Conservation (phyloP, 768 basidiomycete species). For the Tulasnella sp. region DNA sequence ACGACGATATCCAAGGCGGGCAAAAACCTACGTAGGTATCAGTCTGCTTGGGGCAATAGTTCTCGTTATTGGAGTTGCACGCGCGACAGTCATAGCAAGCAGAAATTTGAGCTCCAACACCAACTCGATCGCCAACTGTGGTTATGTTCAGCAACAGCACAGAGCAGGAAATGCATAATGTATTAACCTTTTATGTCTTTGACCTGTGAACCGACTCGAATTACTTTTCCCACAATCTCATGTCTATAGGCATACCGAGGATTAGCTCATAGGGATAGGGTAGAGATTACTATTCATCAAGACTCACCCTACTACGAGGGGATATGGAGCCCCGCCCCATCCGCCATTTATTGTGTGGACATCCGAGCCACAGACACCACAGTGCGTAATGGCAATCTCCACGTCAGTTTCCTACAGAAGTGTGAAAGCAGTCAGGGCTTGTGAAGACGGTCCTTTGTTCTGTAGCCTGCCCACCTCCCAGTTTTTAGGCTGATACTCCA, state of each 20-base stretch:
- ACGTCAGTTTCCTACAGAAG: conserved; percentile 45
- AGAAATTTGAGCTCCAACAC: conserved; percentile 40
- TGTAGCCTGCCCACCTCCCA: too few species aligned
- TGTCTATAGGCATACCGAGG: conserved; percentile 28
- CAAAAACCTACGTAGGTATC: conserved; percentile 30
- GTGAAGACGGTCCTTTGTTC: too few species aligned
- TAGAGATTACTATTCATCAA: background rate
- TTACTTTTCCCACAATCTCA: conserved; percentile 44
- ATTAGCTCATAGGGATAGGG: background rate
- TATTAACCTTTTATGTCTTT: conserved; percentile 33
- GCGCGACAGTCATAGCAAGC: conserved; percentile 38
- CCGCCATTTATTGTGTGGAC: conserved; percentile 34
- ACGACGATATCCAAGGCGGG: background rate
- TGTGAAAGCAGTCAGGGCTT: too few species aligned
- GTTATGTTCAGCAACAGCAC: background rate
- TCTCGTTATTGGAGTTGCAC: conserved; percentile 41
- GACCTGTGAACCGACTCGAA: conserved; percentile 42
- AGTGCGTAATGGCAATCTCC: conserved; percentile 41
- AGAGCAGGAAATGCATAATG: background rate
- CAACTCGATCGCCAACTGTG: conserved; percentile 40
- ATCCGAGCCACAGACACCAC: conserved; percentile 41
- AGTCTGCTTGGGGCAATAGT: conserved; percentile 38
- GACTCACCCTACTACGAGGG: conserved; percentile 12
- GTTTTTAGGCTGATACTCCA: conserved; percentile 39
- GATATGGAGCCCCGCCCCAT: conserved; percentile 27